A percentile compares a stretch with the other conserved stretches of the same genome.
These are phyloP conservation scores for Angomonas ambiguus DNA, from an alignment of 208 protist species.

Conservation along the genomic window DNA sequence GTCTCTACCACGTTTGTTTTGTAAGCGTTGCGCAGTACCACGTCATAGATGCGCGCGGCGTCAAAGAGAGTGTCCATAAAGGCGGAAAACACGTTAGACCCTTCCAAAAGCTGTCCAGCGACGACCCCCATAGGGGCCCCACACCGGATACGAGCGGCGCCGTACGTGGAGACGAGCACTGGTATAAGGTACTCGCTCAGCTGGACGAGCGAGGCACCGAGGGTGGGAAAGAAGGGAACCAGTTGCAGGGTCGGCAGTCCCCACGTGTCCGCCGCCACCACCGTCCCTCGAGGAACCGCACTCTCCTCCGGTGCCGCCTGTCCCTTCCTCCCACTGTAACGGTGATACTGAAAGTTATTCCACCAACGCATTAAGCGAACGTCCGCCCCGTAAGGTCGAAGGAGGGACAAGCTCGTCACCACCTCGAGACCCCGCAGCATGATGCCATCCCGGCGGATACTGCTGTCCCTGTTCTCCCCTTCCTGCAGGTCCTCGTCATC, in stretches of 20 bases:
- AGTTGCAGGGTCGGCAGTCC: background rate
- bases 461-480: conserved; percentile 20
- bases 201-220: conserved; percentile 24
- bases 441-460: conserved; percentile 32
- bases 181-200: conserved; percentile 36
- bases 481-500: conserved; percentile 13
- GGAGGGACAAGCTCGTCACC: conserved; percentile 47
- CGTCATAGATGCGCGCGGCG: conserved; percentile 37
- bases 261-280: background rate
- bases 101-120: conserved; percentile 17
- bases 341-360: conserved; percentile 37
- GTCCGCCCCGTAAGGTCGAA: conserved; percentile 65
- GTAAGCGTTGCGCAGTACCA: conserved; percentile 67
- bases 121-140: background rate
- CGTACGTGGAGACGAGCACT: conserved; percentile 28
- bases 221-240: conserved; percentile 17
- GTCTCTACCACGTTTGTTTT: conserved; percentile 61
- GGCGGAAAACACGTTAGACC: conserved; percentile 21
- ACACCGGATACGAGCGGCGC: conserved; percentile 3
- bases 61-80: conserved; percentile 35
- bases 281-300: background rate
- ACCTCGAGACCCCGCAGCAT: conserved; percentile 73
- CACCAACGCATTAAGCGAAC: conserved; percentile 53
- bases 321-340: too few relatives aligned
- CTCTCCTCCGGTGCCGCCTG: too few relatives aligned